Evolutionary conservation across 1,139 yeast genomes (phyloP), one percentile per base, ranked within the genome.

Genomic region (Candida smagusa): DNA sequence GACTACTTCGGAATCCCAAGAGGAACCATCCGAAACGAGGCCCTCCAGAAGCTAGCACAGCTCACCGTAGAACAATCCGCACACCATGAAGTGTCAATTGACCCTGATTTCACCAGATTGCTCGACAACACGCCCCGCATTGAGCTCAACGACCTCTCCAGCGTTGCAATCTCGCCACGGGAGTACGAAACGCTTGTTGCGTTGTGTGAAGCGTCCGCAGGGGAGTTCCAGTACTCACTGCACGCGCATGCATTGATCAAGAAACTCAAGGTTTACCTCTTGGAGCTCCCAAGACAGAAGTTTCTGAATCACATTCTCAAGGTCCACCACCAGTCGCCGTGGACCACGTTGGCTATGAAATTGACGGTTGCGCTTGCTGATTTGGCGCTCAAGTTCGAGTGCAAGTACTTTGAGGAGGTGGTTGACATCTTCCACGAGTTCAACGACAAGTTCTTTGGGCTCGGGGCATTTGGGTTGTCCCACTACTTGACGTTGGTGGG

Each of bases 131-230:
- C 63, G 12, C 48, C 59, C 2, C 47, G 48, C 31, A 44, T 36
- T 12, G 47, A 43, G 16, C 37, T 28, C 7, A 39, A 30, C 22
- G 38, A 36, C 12, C 40, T 58, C 24, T 54, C 67, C 1, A 44
- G 44, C 9, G 67, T 69, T 12, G 75, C 79, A 1, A 65, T 79
- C 36, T 58, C 73, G 2, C 54, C 66, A 26, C 75, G 74, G 37
- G 95, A 88, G 55, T 73, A 81, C 52, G 95, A 89, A 52, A 79
- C 83, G 5, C 61, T 89, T 40, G 53, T 81, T 36, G 87, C 95
- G 0, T 61, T 88, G 22, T 77, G 86, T 38, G 72, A 71, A 19
- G 68, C 87, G 12, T 71, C 82, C 7, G 46, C 59, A 2, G 53
- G 52, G 27, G 68, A 78, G 8, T 54, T 64, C 41, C 67, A 68